Evolutionary conservation across 495 filamentous ascomycete genomes (phyloP).

Genomic region (Platismatia glauca): DNA sequence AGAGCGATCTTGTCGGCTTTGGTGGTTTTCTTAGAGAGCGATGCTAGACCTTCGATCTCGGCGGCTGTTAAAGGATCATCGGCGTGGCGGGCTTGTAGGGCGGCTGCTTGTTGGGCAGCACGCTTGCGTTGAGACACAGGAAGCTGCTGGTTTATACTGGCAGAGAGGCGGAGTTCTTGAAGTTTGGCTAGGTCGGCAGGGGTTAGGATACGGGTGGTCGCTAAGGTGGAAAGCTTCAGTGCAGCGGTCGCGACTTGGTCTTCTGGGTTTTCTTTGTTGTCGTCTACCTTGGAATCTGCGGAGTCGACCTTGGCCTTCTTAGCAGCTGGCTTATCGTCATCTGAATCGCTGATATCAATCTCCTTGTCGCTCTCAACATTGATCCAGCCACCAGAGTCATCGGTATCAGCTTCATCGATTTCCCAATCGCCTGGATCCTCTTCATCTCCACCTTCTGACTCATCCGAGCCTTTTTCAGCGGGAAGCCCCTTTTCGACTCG

Average conservation of each 20-base stretch:
- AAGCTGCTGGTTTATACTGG: constrained; percentile 55
- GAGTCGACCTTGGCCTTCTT: constrained; percentile 46
- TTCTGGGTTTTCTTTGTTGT: constrained; percentile 22
- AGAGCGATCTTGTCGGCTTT: constrained; percentile 75
- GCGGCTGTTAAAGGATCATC: constrained; percentile 81
- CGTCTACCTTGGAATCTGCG: constrained; percentile 8
- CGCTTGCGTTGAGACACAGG: constrained; percentile 37
- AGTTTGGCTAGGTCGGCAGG: constrained; percentile 89
- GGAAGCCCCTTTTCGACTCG: constrained; percentile 54
- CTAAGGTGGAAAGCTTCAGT: constrained; percentile 51
- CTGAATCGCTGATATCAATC: constrained; percentile 64
- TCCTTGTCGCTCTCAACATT: constrained; percentile 78
- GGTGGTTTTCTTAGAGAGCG: constrained; percentile 62
- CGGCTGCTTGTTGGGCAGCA: constrained; percentile 26
- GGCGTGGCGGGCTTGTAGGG: constrained; percentile 49
- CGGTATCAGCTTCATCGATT: constrained; percentile 72
- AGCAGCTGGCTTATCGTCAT: constrained; percentile 53
- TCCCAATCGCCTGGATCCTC: constrained; percentile 68
- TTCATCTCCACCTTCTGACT: constrained; percentile 51
- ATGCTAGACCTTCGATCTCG: constrained; percentile 66
- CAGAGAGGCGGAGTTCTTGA: constrained; percentile 68
- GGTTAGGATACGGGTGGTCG: constrained; percentile 82
- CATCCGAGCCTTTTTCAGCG: constrained; percentile 46
- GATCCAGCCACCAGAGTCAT: constrained; percentile 84
- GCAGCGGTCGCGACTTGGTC: constrained; percentile 13